Evolutionary conservation across 257 asterid species (phyloP), one percentile per base, ranked within the genome.

Genomic region (Prunella vulgaris): DNA sequence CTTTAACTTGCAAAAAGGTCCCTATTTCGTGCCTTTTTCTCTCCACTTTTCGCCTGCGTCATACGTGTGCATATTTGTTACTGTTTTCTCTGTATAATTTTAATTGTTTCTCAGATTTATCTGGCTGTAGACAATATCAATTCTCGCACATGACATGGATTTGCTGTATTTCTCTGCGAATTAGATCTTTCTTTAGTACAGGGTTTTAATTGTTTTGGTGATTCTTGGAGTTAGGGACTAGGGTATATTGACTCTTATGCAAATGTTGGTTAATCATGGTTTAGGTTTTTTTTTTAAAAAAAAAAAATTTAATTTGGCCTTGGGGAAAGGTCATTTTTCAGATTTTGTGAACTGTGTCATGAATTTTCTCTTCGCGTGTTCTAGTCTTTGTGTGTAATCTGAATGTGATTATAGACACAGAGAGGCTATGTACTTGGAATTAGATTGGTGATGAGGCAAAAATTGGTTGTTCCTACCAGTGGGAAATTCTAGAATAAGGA

Each of bases 1-100:
- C 98, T 68, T 84, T 92, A 75, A 92, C 98, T 72, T 92, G 98
- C 92, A 92, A 92, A 77, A 92, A 89, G 97, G 98, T 89, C 1
- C 28, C 20, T 66, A 63, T 66, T 37, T 7, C 12, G 7, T 7
- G 3, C 18, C 38, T 9, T 75, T 25, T 62, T 64, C 35, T n/a
- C 9, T 68, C 10, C 10, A 10, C 7, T 46, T 46, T 60, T 48
- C 51, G 25, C n/a, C 12, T 51, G 7, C 37, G 32, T 9, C 24
- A 9, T 64, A 18, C 40, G 48, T n/a, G 35, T 25, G 42, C 59
- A 5, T 64, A n/a, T 64, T 18, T 21, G 33, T 10, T 68, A n/a
- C 32, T 64, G 70, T 32, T 68, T 73, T 35, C 54, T 13, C 15
- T 5, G 0, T 51, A 6, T 12, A 13, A 4, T 60, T 5, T 25